Evolutionary conservation across 2,329 filamentous ascomycete genomes (phyloP).

Genomic region (Alternaria metachromatica): DNA sequence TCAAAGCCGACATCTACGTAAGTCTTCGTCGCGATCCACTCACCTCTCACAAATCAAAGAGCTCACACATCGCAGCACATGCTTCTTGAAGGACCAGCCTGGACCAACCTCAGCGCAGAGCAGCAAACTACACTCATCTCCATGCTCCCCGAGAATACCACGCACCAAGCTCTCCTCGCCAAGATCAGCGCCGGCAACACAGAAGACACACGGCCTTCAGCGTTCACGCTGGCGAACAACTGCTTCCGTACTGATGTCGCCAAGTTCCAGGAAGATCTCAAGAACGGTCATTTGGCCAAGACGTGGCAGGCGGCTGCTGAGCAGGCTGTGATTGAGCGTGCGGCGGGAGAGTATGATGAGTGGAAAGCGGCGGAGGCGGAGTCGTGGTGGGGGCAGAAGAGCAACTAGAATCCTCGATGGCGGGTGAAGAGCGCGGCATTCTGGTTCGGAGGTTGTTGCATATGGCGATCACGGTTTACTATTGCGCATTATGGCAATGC

Average conservation of each 20-base stretch:
- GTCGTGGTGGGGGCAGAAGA: constrained; percentile 65
- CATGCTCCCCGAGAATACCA: constrained; percentile 27
- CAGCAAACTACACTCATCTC: constrained; percentile 31
- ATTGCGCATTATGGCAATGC: too few species aligned
- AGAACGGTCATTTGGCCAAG: constrained; percentile 62
- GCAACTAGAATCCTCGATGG: constrained; percentile 32
- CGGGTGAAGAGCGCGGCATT: too few species aligned
- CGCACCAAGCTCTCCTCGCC: constrained; percentile 23
- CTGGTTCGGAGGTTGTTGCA: too few species aligned
- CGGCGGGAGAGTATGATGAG: constrained; percentile 62
- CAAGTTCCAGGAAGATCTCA: constrained; percentile 63
- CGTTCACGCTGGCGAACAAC: constrained; percentile 43
- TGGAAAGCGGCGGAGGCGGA: constrained; percentile 64
- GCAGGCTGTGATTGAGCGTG: constrained; percentile 59
- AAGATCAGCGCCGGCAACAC: constrained; percentile 21
- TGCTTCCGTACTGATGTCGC: constrained; percentile 61
- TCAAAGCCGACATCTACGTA: constrained; percentile 42
- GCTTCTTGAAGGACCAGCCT: constrained; percentile 38
- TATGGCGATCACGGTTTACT: too few species aligned
- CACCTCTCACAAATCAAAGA: neutral
- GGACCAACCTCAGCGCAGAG: constrained; percentile 33
- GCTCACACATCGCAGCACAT: constrained; percentile 31
- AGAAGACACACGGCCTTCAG: constrained; percentile 26
- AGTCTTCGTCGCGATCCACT: neutral
- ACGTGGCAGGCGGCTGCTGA: constrained; percentile 64